Conservation (phyloP, 805 yeast genomes). For the Priceomyces melissophilus region DNA sequence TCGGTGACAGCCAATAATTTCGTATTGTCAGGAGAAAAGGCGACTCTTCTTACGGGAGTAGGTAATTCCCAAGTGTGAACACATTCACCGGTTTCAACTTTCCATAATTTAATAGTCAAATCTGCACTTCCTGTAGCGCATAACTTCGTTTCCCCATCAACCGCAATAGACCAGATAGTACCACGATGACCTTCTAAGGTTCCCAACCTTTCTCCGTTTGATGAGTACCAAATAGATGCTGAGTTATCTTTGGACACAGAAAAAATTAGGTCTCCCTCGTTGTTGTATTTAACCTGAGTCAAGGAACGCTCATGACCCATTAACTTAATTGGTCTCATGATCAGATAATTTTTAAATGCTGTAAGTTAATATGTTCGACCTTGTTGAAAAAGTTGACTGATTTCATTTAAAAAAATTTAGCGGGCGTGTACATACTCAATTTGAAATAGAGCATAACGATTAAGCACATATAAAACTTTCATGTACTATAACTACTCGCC, state of each 20-base stretch:
- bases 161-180: conserved; percentile 92
- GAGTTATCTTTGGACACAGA: conserved; percentile 89
- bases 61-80: conserved; percentile 68
- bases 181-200: conserved; percentile 83
- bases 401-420: conserved; percentile 2
- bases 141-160: conserved; percentile 63
- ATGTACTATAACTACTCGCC: too few relatives aligned
- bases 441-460: too few relatives aligned
- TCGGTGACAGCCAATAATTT: conserved; percentile 77
- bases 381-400: background rate
- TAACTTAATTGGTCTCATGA: conserved; percentile 53
- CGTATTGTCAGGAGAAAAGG: conserved; percentile 71
- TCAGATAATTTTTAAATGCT: conserved; percentile 1
- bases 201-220: conserved; percentile 95
- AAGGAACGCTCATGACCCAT: conserved; percentile 98
- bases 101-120: conserved; percentile 81
- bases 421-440: conserved; percentile 3
- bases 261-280: conserved; percentile 90
- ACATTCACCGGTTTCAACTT: conserved; percentile 71
- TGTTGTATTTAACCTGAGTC: conserved; percentile 92
- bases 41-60: conserved; percentile 90
- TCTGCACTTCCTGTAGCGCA: conserved; percentile 92
- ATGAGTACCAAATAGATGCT: conserved; percentile 90
- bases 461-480: too few relatives aligned
- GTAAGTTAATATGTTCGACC: background rate